Percentiles rank a stretch among this genome's conserved stretches.
These are phyloP conservation scores for Pseudogymnoascus sp. DNA, from an alignment of 2,329 filamentous ascomycete genomes.

Conservation along the genomic window DNA sequence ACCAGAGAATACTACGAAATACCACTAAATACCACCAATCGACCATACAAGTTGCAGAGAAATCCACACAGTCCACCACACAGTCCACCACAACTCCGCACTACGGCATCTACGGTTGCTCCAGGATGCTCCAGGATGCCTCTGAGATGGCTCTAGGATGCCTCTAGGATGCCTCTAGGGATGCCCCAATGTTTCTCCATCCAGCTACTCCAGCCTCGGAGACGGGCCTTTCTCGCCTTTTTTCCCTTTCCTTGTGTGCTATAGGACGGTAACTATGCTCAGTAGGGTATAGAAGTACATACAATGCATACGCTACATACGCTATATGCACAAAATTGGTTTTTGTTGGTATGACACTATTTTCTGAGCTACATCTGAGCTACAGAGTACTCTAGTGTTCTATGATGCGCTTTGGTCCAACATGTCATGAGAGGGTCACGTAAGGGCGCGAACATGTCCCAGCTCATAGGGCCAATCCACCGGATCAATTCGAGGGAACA, in stretches of 20 bases:
- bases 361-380: background rate
- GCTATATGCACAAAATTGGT: background rate
- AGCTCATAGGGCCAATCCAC: background rate
- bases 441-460: background rate
- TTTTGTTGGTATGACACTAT: background rate
- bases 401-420: slow-evolving; percentile 3
- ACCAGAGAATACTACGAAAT: no score
- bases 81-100: background rate
- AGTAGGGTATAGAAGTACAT: background rate
- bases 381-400: background rate
- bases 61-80: background rate
- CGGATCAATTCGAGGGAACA: slow-evolving; percentile 4
- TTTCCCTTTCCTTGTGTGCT: background rate
- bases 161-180: background rate
- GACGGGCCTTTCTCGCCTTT: slow-evolving; percentile 7
- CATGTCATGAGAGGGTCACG: slow-evolving; percentile 8
- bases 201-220: slow-evolving; percentile 4
- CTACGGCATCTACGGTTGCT: background rate
- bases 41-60: background rate
- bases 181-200: slow-evolving; percentile 2
- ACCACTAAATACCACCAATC: background rate
- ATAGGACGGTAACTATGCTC: background rate
- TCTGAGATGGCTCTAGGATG: background rate
- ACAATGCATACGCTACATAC: background rate
- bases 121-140: background rate